Conservation (phyloP, 768 basidiomycete genomes). For the Macrocybe gigantea region DNA sequence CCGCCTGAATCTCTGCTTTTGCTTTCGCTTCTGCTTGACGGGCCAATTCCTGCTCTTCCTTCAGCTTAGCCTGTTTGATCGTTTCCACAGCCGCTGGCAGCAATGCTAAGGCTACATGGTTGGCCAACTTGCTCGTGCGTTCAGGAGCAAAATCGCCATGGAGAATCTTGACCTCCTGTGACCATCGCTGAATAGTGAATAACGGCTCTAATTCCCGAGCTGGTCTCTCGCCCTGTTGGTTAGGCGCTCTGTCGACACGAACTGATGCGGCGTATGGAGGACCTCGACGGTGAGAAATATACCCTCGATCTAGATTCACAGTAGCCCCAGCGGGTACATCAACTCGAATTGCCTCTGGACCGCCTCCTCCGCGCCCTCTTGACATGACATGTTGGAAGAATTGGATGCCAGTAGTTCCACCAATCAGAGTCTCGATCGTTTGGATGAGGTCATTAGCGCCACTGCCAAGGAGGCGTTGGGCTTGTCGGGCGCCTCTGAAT, state of each 20-base stretch:
- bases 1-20: constrained; percentile 25
- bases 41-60: constrained; percentile 48
- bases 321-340: constrained; percentile 67
- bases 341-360: constrained; percentile 66
- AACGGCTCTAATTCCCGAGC: constrained; percentile 71
- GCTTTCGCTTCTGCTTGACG: constrained; percentile 36
- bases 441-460: constrained; percentile 58
- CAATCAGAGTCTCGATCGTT: constrained; percentile 77
- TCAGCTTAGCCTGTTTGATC: constrained; percentile 49
- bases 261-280: constrained; percentile 50
- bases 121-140: constrained; percentile 58
- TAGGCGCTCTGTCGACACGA: constrained; percentile 52
- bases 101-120: constrained; percentile 68
- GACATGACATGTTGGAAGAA: constrained; percentile 79
- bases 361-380: constrained; percentile 46
- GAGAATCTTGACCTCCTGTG: constrained; percentile 79
- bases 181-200: constrained; percentile 82
- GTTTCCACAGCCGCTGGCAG: constrained; percentile 75
- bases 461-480: constrained; percentile 49
- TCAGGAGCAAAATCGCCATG: constrained; percentile 71
- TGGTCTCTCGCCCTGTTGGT: constrained; percentile 34
- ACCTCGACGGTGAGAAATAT: constrained; percentile 42
- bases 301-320: constrained; percentile 52
- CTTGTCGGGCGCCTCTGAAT: constrained; percentile 45
- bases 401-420: constrained; percentile 67